Base-by-base conservation (phyloP, 179 eudicot genomes). In the Corrigiola litoralis region DNA sequence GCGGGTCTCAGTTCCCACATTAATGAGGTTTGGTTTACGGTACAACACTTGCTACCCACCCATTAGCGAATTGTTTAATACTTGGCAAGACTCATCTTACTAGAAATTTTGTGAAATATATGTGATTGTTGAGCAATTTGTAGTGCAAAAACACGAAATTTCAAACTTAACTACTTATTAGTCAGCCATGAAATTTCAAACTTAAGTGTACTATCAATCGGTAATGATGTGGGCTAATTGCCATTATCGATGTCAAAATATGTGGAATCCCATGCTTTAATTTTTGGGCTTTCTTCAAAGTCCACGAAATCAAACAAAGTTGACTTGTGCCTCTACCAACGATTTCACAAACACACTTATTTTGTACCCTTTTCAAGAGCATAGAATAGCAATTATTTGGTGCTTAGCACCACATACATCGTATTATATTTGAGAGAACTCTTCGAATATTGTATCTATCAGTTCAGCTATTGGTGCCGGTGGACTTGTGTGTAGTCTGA, bases 261-360 rank as follows among this genome's bases (percentile, higher is more conserved):
- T 79, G 79, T 65, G 84, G 89, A 77, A 77, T 79, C 83, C 86
- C 81, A 82, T 77, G 82, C 67, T 29, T 61, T 58, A 48, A 60
- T 45, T 61, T 31, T 16, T 67, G 68, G 72, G 52, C 29, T 61
- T 55, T 69, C 60, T 68, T 55, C 67, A 66, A 76, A 49, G 69
- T 68, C 72, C 68, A 69, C 77, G 63, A 72, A 61, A 63, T 80
- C 62, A 64, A 72, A 70, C 68, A 50, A 60, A 74, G 79, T 80
- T 82, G 83, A 79, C 87, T 74, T 65, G 28, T 70, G 72, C 68
- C 18, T 16, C 44, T 32, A 20, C 21, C 53, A 51, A 60, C n/a
- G 62, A 68, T 55, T 68, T 52, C 23, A 61, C 64, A 37, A 55
- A 8, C 45, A 42, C 36, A 60, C 9, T 50, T 50, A 42, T 42